These are phyloP conservation scores for Trypanosoma rangeli DNA, from an alignment of 208 protist species.

Conservation along the genomic window DNA sequence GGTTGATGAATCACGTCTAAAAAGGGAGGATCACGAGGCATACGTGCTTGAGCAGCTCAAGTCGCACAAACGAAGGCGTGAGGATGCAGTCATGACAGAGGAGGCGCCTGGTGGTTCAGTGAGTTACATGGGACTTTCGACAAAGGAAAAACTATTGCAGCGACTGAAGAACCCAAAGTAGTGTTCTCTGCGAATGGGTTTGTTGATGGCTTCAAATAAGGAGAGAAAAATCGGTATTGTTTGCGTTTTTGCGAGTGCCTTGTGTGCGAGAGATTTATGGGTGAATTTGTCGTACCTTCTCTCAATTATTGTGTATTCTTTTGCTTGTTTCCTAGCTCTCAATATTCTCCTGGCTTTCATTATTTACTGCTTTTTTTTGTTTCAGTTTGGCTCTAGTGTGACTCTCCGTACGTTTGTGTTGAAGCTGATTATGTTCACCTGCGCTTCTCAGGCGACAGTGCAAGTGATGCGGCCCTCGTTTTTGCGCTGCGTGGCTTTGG, in stretches of 20 bases:
- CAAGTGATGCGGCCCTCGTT: background rate
- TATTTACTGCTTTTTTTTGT: too few relatives aligned
- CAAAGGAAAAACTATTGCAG: slow-evolving; percentile 62
- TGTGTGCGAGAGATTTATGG: background rate
- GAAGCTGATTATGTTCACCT: background rate
- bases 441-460: too few relatives aligned
- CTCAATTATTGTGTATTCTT: too few relatives aligned
- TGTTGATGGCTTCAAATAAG: background rate
- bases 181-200: background rate
- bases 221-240: background rate
- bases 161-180: slow-evolving; percentile 39
- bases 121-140: slow-evolving; percentile 24
- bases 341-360: too few relatives aligned
- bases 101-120: background rate
- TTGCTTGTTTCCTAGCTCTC: too few relatives aligned
- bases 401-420: too few relatives aligned
- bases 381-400: too few relatives aligned
- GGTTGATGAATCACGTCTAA: background rate
- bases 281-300: background rate
- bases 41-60: slow-evolving; percentile 69
- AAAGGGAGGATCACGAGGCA: slow-evolving; percentile 34
- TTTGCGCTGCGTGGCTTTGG: background rate
- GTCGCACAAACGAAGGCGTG: slow-evolving; percentile 58
- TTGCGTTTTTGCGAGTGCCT: background rate
- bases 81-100: slow-evolving; percentile 26